phyloP scores from a whole-genome alignment of 2,329 filamentous ascomycete genomes.

The Fusarium guadeloupense region DNA sequence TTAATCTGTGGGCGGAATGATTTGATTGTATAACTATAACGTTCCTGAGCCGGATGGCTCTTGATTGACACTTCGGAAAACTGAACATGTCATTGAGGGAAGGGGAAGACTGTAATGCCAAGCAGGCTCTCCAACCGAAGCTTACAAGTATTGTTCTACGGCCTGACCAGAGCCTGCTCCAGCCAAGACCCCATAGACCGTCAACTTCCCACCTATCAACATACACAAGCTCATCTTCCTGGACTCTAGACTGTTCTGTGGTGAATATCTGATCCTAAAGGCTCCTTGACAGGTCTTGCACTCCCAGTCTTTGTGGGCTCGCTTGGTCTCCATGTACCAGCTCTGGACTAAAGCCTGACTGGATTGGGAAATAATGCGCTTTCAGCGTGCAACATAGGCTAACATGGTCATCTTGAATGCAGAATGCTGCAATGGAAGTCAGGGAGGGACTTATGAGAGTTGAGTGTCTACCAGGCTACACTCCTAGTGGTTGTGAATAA shows the following conservation, averaged over 20 bases:
- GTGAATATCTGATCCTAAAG: neutral
- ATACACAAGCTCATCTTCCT: neutral
- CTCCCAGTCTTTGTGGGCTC: neutral
- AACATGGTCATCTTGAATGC: neutral
- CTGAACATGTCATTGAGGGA: neutral
- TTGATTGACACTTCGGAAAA: too few species aligned
- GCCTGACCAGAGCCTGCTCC: neutral
- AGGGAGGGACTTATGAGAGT: neutral
- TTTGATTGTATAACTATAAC: too few species aligned
- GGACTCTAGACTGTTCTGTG: neutral
- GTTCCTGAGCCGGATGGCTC: too few species aligned
- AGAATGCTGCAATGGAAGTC: neutral
- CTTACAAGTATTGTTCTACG: slow-evolving; percentile 10
- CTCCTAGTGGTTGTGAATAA: neutral
- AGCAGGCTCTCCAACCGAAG: slow-evolving; percentile 2
- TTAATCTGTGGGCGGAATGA: neutral
- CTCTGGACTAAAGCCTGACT: too few species aligned
- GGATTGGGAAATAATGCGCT: neutral
- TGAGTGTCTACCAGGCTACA: slow-evolving; percentile 6
- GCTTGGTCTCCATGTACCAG: neutral
- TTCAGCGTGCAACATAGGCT: neutral
- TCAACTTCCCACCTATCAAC: neutral
- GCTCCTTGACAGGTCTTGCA: neutral
- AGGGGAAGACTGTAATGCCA: neutral
- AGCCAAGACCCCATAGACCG: neutral